Base-by-base conservation (phyloP, 129 eudicot genomes). In the Chrysanthemum makinoi region DNA sequence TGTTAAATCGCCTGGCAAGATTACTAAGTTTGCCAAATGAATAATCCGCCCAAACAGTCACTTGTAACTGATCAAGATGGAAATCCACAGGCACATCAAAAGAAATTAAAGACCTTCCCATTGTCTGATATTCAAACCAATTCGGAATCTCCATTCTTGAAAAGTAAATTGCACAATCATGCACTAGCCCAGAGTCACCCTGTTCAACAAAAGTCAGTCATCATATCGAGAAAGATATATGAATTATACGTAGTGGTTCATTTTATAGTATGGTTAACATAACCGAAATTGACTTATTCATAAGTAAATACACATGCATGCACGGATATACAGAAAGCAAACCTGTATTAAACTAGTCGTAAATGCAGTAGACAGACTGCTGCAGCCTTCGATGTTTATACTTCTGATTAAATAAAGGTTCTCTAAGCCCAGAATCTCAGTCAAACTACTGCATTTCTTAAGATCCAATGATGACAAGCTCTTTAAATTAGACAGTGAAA, bases 31-130 rank as follows among this genome's bases (percentile, higher is more conserved):
- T 70, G 53, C 74, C 65, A 55, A 70, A 18, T 54, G 65, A 70
- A 70, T 54, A 70, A 70, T 70, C 74, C 39, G 49, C 74, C 74
- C 74, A 70, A 33, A 70, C 30, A 10, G 74, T 55, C 74, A 70
- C 10, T 19, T 55, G 35, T 58, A 70, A 16, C 20, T 39, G 53
- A 70, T 56, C 74, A 35, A 18, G 17, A 54, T 55, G 28, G 13
- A 70, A 56, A 55, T 70, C 35, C 43, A 6, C 30, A 70, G 65
- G 65, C 52, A 55, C 74, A 17, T 55, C 54, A 18, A 70, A 54
- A 70, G 52, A 70, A 16, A 70, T 70, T 70, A 52, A 55, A 54
- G 65, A 54, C 2, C 43, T 57, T 17, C 64, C 65, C 0, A 35
- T 54, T 4, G 6, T 44, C 57, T 55, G 74, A 55, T 70, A 54